Base-by-base conservation (phyloP, 768 basidiomycete species). In the Jaapia argillacea region DNA sequence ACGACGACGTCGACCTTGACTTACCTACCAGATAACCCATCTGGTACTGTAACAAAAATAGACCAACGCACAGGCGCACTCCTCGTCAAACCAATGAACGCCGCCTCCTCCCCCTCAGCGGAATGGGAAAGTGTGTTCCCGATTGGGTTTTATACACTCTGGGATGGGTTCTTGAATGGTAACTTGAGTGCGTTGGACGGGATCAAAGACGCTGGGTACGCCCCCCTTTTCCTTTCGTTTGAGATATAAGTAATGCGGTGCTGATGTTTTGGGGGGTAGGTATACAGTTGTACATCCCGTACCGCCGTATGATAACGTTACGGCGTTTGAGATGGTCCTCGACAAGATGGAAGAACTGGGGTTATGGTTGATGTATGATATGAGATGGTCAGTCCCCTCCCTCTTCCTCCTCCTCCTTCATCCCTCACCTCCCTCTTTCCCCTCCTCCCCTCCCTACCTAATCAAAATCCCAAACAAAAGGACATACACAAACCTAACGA, bases 311-410 rank as follows among this genome's bases (percentile, higher is more conserved):
- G 68, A 69, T 47, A 77, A 82, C 50, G 48, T 78, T 25, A 77
- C 79, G 0, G 68, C 68, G 0, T 60, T 86, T 0, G 69, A 75
- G 26, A 45, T 66, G 40, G 75, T 85, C 22, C 54, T 87, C 5
- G 79, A 85, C 52, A 64, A 70, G 35, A 85, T 87, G 80, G 76
- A 86, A 57, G 71, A 80, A 47, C 75, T 79, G 0, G 75, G 73
- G 0, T 48, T 77, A 3, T 89, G 81, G 53, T 68, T 88, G 43
- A 86, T 88, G 77, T 90, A 89, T 49, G 84, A 88, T 56, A 87
- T 89, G 85, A 71, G 85, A 40, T 66, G 41, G 74, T 75, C 23
- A 36, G 64, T 50, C 42, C 6, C 16, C n/a, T n/a, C n/a, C n/a
- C n/a, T n/a, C n/a, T n/a, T n/a, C n/a, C n/a, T n/a, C n/a, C n/a